phyloP scores from a whole-genome alignment of 345 rosid genomes.

The Salix suchowensis region DNA sequence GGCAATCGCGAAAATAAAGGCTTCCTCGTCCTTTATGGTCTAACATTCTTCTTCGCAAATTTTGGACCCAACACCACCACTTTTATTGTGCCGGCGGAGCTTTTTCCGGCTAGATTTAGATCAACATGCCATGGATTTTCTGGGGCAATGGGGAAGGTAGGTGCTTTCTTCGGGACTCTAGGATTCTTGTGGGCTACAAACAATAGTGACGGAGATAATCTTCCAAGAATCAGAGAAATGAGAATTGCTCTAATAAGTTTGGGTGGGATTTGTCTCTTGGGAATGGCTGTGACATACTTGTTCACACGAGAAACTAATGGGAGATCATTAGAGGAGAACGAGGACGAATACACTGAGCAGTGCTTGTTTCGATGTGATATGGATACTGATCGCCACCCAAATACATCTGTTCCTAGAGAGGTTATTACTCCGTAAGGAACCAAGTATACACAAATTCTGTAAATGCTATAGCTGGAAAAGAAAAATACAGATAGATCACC shows the following conservation, averaged over 20 bases:
- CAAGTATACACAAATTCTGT: neutral
- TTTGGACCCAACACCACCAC: conserved; percentile 85
- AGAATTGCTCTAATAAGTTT: conserved; percentile 34
- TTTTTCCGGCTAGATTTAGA: conserved; percentile 79
- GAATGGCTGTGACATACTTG: conserved; percentile 42
- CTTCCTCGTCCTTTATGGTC: conserved; percentile 46
- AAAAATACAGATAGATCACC: neutral
- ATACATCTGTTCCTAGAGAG: neutral
- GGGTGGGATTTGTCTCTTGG: conserved; percentile 54
- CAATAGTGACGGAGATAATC: neutral
- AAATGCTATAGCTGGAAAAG: neutral
- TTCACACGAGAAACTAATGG: conserved; percentile 65
- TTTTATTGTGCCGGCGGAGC: conserved; percentile 72
- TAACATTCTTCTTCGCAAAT: conserved; percentile 70
- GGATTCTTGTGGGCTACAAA: conserved; percentile 53
- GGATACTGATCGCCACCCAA: neutral
- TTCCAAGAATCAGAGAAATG: conserved; percentile 24
- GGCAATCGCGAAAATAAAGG: conserved; percentile 8
- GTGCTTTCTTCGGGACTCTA: conserved; percentile 62
- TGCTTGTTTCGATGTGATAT: neutral
- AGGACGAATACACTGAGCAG: conserved; percentile 13
- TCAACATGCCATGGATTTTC: conserved; percentile 79
- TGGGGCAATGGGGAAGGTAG: conserved; percentile 67
- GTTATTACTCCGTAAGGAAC: neutral
- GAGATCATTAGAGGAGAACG: conserved; percentile 67